Evolutionary conservation across 2,329 filamentous ascomycete genomes (phyloP), one percentile per base, ranked within the genome.

Genomic region (Pseudocercospora fijiensis): DNA sequence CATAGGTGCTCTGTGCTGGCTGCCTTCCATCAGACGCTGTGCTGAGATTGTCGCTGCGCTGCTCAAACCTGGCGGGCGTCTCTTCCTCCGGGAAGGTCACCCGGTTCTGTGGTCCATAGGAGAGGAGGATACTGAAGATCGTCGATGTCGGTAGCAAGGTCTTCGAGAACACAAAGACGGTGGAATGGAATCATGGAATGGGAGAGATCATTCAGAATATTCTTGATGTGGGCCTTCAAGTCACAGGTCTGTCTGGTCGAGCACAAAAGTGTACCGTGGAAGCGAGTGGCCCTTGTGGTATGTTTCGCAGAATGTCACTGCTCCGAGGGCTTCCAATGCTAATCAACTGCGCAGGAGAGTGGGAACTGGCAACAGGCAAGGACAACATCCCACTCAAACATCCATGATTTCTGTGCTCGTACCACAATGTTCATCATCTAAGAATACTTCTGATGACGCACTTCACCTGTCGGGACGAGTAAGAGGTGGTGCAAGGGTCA

Each of bases 21-120:
- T 70, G 2, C 69, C 69, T 16, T 61, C 57, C 16, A 67, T 69
- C 26, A 58, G 41, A 20, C 58, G 45, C 3, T 70, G 67, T 67
- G 69, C 69, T 41, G 22, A 52, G 41, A 58, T 57, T 3, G 64
- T 70, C 11, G 37, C 60, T 11, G 52, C n/a, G 1, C 51, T 69
- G 10, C 51, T 69, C 7, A 64, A 57, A 24, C 51, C 60, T 9
- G 67, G 67, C 22, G 69, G 67, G 16, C 57, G 57, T 37, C 47
- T 70, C 7, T 70, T 69, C 51, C 63, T 69, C 41, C 62, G 67
- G 4, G 69, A 70, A 62, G 67, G 60, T 4, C 69, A 70, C 57
- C 69, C 69, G 10, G 43, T 65, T 16, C 37, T 68, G 5, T 67
- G 67, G 57, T 30, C 65, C 7, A 43, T 69, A 11, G 63, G 65